A percentile compares a stretch with the other conserved stretches of the same genome.
phyloP scores from a whole-genome alignment of 352 stramenopile genomes.

The Phytophthora multivora region DNA sequence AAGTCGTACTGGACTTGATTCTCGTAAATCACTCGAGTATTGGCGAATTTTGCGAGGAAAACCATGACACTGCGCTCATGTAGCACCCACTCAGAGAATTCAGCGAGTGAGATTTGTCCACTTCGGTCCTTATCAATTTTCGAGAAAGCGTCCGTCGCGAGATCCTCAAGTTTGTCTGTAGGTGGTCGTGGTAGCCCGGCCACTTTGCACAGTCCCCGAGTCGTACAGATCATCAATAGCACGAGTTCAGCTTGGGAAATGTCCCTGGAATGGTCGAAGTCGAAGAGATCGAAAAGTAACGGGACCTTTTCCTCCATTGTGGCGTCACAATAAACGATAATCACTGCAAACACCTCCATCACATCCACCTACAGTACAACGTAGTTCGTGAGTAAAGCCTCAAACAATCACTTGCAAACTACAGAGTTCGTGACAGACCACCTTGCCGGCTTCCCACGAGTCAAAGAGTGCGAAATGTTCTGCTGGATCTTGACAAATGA shows the following conservation, averaged over 20 bases:
- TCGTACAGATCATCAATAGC: slow-evolving; percentile 74
- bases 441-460: slow-evolving; percentile 61
- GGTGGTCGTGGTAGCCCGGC: slow-evolving; percentile 60
- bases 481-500: slow-evolving; percentile 67
- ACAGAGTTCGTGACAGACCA: slow-evolving; percentile 12
- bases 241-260: slow-evolving; percentile 73
- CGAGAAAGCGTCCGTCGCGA: slow-evolving; percentile 55
- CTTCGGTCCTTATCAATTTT: slow-evolving; percentile 63
- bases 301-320: slow-evolving; percentile 70
- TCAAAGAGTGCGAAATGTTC: slow-evolving; percentile 80
- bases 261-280: slow-evolving; percentile 76
- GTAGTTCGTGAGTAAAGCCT: not conserved
- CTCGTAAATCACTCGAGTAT: slow-evolving; percentile 68
- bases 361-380: slow-evolving; percentile 53
- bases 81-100: slow-evolving; percentile 65
- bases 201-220: slow-evolving; percentile 73
- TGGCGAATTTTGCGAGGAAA: slow-evolving; percentile 68
- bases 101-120: slow-evolving; percentile 60
- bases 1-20: slow-evolving; percentile 70
- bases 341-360: slow-evolving; percentile 76
- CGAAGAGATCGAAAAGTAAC: slow-evolving; percentile 79
- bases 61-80: slow-evolving; percentile 53
- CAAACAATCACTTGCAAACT: not conserved
- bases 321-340: slow-evolving; percentile 76
- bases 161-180: slow-evolving; percentile 52